A percentile compares a stretch with the other conserved stretches of the same genome.
These are phyloP conservation scores for Lachnellula hyalina DNA, from an alignment of 2,329 filamentous ascomycete genomes.

Conservation along the genomic window DNA sequence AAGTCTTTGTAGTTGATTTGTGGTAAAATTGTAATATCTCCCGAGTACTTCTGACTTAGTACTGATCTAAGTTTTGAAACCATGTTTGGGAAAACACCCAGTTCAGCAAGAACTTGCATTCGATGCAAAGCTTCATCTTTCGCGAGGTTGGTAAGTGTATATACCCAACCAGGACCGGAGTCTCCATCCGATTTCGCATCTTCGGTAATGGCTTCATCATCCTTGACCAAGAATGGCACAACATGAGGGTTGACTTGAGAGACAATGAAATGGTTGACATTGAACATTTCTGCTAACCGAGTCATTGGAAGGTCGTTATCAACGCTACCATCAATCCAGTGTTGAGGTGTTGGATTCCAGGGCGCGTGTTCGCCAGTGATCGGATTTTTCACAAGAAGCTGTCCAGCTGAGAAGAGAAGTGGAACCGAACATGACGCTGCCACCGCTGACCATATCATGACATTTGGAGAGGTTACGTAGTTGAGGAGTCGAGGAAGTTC, in stretches of 20 bases:
- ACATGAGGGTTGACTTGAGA: slow-evolving; percentile 96
- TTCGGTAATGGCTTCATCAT: slow-evolving; percentile 49
- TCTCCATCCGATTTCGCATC: slow-evolving; percentile 31
- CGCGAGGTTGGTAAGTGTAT: slow-evolving; percentile 64
- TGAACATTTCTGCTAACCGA: slow-evolving; percentile 88
- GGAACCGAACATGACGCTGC: slow-evolving; percentile 94
- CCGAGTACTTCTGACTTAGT: slow-evolving; percentile 84
- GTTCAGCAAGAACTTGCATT: slow-evolving; percentile 72
- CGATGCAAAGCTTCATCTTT: slow-evolving; percentile 77
- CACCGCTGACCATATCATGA: slow-evolving; percentile 94
- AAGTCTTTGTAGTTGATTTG: slow-evolving; percentile 71
- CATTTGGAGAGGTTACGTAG: slow-evolving; percentile 88
- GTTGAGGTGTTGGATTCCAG: slow-evolving; percentile 81
- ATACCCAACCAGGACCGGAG: slow-evolving; percentile 48
- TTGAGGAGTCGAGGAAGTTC: slow-evolving; percentile 84
- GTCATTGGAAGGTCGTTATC: slow-evolving; percentile 93
- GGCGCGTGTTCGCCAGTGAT: slow-evolving; percentile 69
- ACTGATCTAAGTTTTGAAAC: slow-evolving; percentile 75
- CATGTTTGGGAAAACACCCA: slow-evolving; percentile 74
- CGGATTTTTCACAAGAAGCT: slow-evolving; percentile 79
- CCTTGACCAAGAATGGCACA: slow-evolving; percentile 74
- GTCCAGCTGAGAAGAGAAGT: slow-evolving; percentile 73
- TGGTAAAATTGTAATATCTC: slow-evolving; percentile 90
- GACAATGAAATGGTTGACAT: slow-evolving; percentile 97
- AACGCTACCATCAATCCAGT: slow-evolving; percentile 91